Conservation (phyloP, 2,329 filamentous ascomycete species). For the Hypoxylon sp. region DNA sequence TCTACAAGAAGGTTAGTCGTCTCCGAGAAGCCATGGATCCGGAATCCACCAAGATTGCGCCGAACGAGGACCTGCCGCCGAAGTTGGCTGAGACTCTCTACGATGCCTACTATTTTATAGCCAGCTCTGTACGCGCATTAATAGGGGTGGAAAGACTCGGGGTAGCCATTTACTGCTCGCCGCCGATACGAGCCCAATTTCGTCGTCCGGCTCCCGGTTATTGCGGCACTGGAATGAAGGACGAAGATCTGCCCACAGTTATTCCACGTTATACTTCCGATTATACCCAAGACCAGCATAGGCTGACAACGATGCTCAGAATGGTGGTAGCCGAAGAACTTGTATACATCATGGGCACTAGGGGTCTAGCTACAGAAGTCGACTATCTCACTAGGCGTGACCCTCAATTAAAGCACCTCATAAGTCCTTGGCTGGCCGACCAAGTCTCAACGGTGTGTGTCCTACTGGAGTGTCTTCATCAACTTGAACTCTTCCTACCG, state of each 20-base stretch:
- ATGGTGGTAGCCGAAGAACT: background rate
- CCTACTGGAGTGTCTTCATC: constrained; percentile 6
- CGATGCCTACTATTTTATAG: background rate
- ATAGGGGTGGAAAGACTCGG: background rate
- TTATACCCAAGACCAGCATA: background rate
- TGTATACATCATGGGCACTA: background rate
- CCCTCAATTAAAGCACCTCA: constrained; percentile 6
- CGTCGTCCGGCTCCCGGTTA: background rate
- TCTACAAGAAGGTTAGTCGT: background rate
- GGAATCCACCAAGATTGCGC: background rate
- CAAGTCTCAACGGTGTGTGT: constrained; percentile 17
- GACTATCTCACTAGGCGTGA: constrained; percentile 11
- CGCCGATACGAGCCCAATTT: constrained; percentile 8
- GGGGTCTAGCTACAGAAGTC: constrained; percentile 10
- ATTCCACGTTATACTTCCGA: background rate
- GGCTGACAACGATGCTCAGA: background rate
- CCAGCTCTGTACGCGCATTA: background rate
- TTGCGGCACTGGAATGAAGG: background rate
- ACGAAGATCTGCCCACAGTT: background rate
- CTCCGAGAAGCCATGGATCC: background rate
- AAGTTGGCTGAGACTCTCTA: background rate
- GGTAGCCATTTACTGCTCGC: constrained; percentile 3
- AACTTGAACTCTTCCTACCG: constrained; percentile 6
- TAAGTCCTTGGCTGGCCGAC: constrained; percentile 10
- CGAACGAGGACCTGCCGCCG: background rate